Conservation (phyloP, 441 rosid genomes). For the Adansonia rubrostipa region DNA sequence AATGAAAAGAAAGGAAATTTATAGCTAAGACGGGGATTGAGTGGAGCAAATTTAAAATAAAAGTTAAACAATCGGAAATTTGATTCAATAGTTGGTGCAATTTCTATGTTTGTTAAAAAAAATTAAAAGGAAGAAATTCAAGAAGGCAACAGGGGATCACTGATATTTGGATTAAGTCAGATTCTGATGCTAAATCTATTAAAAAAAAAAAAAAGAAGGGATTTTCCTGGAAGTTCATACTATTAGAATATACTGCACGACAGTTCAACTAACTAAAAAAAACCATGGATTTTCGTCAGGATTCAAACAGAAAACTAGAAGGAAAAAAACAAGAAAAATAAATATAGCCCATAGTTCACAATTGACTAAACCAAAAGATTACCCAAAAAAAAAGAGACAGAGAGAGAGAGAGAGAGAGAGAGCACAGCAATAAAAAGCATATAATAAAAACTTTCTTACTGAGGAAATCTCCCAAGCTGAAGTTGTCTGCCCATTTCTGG, state of each 20-base stretch:
- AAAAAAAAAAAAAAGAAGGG: neutral
- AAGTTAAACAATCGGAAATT: too few species aligned
- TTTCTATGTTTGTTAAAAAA: too few species aligned
- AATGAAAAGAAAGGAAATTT: too few species aligned
- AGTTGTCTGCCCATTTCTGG: constrained; percentile 79
- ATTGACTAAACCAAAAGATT: neutral
- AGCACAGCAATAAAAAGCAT: too few species aligned
- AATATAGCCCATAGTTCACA: neutral
- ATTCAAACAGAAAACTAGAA: too few species aligned
- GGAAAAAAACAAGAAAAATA: neutral
- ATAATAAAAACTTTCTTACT: constrained; percentile 28
- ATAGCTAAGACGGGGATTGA: too few species aligned
- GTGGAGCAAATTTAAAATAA: too few species aligned
- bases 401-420: neutral
- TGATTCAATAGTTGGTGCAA: too few species aligned
- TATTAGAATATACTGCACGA: neutral
- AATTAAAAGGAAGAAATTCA: too few species aligned
- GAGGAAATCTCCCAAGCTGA: constrained; percentile 91
- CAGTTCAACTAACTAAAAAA: neutral
- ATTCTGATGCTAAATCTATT: neutral
- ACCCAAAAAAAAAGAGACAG: neutral
- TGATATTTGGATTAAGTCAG: too few species aligned
- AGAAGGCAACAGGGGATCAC: too few species aligned
- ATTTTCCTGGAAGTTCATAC: neutral
- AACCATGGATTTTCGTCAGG: too few species aligned